phyloP scores from a whole-genome alignment of 2,329 filamentous ascomycete species.

The Drechslerella stenobrocha region DNA sequence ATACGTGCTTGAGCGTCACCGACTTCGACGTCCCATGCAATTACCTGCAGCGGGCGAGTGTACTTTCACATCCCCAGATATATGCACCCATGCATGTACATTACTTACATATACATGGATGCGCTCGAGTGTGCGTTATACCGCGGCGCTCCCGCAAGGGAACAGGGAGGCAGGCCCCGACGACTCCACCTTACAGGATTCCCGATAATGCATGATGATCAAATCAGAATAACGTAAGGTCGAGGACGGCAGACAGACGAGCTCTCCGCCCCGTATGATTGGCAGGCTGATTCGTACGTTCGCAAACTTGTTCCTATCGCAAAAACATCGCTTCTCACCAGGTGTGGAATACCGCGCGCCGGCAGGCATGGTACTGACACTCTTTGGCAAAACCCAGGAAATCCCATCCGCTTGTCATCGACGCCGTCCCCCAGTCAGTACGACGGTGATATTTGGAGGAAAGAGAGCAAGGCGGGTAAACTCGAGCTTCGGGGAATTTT shows the following conservation, averaged over 20 bases:
- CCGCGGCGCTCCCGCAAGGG: slow-evolving; percentile 22
- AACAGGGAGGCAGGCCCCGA: slow-evolving; percentile 9
- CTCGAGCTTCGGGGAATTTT: slow-evolving; percentile 38
- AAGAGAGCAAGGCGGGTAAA: background rate
- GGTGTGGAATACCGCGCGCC: too few species aligned
- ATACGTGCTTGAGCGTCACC: background rate
- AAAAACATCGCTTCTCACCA: too few species aligned
- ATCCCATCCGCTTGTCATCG: slow-evolving; percentile 24
- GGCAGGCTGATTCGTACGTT: slow-evolving; percentile 27
- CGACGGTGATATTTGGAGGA: slow-evolving; percentile 11
- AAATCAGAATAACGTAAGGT: slow-evolving; percentile 38
- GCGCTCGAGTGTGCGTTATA: background rate
- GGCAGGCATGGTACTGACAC: slow-evolving; percentile 12
- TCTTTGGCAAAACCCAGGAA: slow-evolving; percentile 22
- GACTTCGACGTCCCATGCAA: slow-evolving; percentile 6
- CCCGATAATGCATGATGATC: slow-evolving; percentile 37
- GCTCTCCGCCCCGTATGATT: slow-evolving; percentile 15
- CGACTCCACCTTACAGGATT: slow-evolving; percentile 2
- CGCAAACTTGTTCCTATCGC: too few species aligned
- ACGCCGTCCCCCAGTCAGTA: slow-evolving; percentile 21
- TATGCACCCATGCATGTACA: slow-evolving; percentile 15
- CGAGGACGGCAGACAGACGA: slow-evolving; percentile 11
- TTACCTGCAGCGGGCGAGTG: slow-evolving; percentile 24
- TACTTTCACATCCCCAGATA: too few species aligned
- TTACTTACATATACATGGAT: background rate